phyloP scores from a whole-genome alignment of 345 rosid genomes.

The Euphorbia peplus region DNA sequence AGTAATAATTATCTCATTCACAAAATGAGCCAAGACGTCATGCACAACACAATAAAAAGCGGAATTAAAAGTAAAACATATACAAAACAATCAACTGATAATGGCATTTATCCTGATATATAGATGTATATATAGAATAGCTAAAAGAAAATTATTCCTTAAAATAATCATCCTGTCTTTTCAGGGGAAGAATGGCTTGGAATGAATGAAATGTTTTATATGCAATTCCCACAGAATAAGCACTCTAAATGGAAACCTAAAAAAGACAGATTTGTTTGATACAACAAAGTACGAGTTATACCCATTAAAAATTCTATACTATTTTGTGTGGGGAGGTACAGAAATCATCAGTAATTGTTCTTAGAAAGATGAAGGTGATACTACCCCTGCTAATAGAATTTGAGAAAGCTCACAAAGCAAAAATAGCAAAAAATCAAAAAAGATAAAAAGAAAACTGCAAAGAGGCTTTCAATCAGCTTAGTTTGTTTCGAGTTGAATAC shows the following conservation, averaged over 20 bases:
- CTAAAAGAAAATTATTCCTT: background rate
- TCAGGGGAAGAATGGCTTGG: background rate
- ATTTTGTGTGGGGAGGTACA: background rate
- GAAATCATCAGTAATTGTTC: background rate
- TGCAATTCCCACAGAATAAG: background rate
- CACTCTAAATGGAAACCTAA: background rate
- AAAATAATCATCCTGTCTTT: background rate
- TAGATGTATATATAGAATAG: background rate
- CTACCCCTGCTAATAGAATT: background rate
- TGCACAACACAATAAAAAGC: background rate
- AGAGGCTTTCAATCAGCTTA: conserved; percentile 1
- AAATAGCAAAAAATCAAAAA: background rate
- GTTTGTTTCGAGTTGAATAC: conserved; percentile 41
- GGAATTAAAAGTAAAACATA: background rate
- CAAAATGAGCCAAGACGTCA: background rate
- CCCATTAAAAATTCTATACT: background rate
- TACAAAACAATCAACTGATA: background rate
- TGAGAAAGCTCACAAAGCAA: background rate
- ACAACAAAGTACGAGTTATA: background rate
- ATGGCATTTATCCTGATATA: background rate
- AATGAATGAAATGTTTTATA: background rate
- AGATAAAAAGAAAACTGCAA: background rate
- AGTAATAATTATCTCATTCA: background rate
- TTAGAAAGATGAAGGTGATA: conserved; percentile 5
- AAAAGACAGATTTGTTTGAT: background rate